Evolutionary conservation across 768 basidiomycete genomes (phyloP), one percentile per base, ranked within the genome.

Genomic region (Suillus hirtellus): DNA sequence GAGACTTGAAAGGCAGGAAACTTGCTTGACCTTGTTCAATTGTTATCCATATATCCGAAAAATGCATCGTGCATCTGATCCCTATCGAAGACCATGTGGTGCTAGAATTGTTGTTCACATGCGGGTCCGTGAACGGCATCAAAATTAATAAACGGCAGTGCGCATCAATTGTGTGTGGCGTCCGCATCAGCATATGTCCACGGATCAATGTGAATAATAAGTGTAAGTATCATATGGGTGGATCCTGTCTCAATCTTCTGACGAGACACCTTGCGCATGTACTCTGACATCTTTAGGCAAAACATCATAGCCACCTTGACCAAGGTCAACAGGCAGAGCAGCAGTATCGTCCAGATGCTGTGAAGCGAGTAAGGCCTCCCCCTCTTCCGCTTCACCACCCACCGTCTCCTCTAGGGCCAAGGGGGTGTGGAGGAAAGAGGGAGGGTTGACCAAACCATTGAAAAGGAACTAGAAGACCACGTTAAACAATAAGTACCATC

Each of bases 251-350:
- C 54, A 66, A 43, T 62, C 62, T 61, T 70, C 66, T 35, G 63
- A 63, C 24, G 54, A 55, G 24, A 65, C 43, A 42, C 64, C 64
- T 40, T 62, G 58, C 12, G 60, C 64, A 53, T 72, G 69, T 27
- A 76, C 67, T 35, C 74, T 71, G 37, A 71, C 69, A 59, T 82
- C 78, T 60, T 79, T 78, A 17, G 90, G 89, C 21, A 93, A 79
- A 35, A 95, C 91, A 73, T 95, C 94, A 72, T 83, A 96, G 15
- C 95, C 95, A 65, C 87, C 81, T 75, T 85, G 84, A n/a, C 92
- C 92, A 27, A 95, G 80, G 70, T 91, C 90, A 3, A 85, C 87
- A 21, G 95, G 95, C 10, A 95, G 80, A 12, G 78, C 82, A n/a
- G 92, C 92, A 0, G 93, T 94, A 74, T 94, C 92, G 62, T 94